Percentiles rank a stretch among this genome's conserved stretches.
Evolutionary conservation across 75 land plant genomes (phyloP).

Genomic region (Pinus taeda): DNA sequence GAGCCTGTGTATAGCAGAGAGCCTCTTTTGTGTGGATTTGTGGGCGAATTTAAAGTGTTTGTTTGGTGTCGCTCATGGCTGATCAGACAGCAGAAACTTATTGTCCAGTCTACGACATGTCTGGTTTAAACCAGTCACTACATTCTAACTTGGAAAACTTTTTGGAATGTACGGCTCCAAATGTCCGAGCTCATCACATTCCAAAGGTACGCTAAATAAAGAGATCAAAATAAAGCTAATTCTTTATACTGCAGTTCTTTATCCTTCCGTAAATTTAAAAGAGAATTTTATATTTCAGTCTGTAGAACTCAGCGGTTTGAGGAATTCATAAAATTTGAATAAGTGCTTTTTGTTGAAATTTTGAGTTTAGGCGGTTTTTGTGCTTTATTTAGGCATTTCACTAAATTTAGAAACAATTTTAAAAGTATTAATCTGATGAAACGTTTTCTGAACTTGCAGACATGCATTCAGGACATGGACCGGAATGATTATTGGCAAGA

Average conservation of each 20-base stretch:
- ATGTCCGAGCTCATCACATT: slow-evolving; percentile 41
- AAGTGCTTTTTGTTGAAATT: not conserved
- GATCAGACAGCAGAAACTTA: not conserved
- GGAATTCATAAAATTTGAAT: not conserved
- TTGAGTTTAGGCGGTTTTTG: not conserved
- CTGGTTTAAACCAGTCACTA: slow-evolving; percentile 5
- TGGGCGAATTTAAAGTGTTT: not conserved
- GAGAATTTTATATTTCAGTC: not conserved
- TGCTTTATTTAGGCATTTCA: too few relatives aligned
- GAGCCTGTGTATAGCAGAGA: not conserved
- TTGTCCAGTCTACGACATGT: not conserved
- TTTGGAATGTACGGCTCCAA: slow-evolving; percentile 62
- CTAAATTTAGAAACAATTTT: too few relatives aligned
- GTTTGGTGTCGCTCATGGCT: not conserved
- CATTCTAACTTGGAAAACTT: slow-evolving; percentile 74
- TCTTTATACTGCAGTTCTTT: not conserved
- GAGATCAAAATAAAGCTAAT: not conserved
- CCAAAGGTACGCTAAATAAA: slow-evolving; percentile 48
- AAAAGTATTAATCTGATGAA: too few relatives aligned
- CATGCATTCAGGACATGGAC: slow-evolving; percentile 32
- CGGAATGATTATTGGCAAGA: slow-evolving; percentile 54
- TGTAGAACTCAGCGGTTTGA: not conserved
- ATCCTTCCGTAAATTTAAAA: not conserved
- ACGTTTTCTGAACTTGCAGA: slow-evolving; percentile 16
- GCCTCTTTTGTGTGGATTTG: not conserved